Percentiles rank a stretch among this genome's conserved stretches.
phyloP scores from a whole-genome alignment of 176 grass and related monocot genomes.

The Carex myosuroides region DNA sequence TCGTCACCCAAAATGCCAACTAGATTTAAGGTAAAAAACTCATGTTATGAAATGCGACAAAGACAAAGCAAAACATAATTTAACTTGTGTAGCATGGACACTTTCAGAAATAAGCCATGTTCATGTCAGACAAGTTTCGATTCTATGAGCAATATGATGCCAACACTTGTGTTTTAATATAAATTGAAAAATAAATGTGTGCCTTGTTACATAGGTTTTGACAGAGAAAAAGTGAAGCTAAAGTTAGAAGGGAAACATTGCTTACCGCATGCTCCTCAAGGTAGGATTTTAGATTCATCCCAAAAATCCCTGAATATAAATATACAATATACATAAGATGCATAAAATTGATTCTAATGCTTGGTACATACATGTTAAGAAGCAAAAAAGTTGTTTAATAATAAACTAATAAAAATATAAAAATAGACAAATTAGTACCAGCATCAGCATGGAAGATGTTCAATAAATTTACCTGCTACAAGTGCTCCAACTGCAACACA shows the following conservation, averaged over 20 bases:
- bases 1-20: slow-evolving; percentile 88
- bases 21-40: slow-evolving; percentile 31
- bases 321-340: neutral
- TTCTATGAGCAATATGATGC: neutral
- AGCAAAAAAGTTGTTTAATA: neutral
- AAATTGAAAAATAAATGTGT: neutral
- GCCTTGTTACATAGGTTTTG: neutral
- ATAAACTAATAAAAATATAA: neutral
- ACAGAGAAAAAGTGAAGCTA: slow-evolving; percentile 12
- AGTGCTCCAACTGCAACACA: slow-evolving; percentile 86
- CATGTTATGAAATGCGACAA: neutral
- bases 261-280: slow-evolving; percentile 78
- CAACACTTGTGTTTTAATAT: neutral
- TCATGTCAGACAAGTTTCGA: neutral
- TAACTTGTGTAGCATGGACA: neutral
- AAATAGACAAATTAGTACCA: slow-evolving; percentile 3
- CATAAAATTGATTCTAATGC: neutral
- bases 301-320: slow-evolving; percentile 74
- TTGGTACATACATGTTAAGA: neutral
- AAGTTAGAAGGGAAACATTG: neutral
- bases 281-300: slow-evolving; percentile 90
- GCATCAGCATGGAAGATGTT: neutral
- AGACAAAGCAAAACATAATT: slow-evolving; percentile 27
- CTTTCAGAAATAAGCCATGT: neutral
- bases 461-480: slow-evolving; percentile 64